Evolutionary conservation across 73 alveolate genomes (phyloP).

Genomic region (Paramecium sexaurelia): DNA sequence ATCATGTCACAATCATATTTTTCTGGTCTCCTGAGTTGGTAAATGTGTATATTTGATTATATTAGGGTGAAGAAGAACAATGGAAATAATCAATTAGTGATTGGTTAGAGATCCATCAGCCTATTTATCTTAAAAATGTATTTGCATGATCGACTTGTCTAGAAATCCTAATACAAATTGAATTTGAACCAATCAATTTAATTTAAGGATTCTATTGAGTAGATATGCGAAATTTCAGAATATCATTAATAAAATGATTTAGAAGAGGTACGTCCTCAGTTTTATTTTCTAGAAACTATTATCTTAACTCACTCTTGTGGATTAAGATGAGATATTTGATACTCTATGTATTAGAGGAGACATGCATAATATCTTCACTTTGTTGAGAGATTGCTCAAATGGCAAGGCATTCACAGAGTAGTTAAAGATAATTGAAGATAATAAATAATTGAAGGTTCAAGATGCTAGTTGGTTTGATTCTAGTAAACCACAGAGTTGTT

Average conservation of each 20-base stretch:
- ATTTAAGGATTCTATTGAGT: neutral
- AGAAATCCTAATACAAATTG: neutral
- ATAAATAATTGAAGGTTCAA: neutral
- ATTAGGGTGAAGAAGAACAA: neutral
- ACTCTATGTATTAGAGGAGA: slow-evolving; percentile 10
- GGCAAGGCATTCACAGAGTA: slow-evolving; percentile 23
- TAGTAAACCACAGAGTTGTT: neutral
- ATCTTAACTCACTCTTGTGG: neutral
- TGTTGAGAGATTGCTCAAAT: slow-evolving; percentile 27
- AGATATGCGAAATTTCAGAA: neutral
- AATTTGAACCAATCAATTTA: neutral
- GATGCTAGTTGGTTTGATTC: slow-evolving; percentile 43
- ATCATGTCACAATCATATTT: neutral
- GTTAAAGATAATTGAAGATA: neutral
- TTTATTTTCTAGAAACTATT: neutral
- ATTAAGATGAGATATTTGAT: slow-evolving; percentile 34
- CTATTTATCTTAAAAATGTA: slow-evolving; percentile 8
- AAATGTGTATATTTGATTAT: neutral
- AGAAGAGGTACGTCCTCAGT: neutral
- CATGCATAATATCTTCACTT: neutral
- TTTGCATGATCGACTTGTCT: slow-evolving; percentile 2
- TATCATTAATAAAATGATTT: neutral
- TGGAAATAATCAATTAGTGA: neutral
- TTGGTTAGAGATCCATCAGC: neutral
- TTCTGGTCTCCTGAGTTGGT: neutral